Percentiles rank a stretch among this genome's conserved stretches.
These are phyloP conservation scores for Anastatica hierochuntica DNA, from an alignment of 345 rosid species.

Conservation along the genomic window DNA sequence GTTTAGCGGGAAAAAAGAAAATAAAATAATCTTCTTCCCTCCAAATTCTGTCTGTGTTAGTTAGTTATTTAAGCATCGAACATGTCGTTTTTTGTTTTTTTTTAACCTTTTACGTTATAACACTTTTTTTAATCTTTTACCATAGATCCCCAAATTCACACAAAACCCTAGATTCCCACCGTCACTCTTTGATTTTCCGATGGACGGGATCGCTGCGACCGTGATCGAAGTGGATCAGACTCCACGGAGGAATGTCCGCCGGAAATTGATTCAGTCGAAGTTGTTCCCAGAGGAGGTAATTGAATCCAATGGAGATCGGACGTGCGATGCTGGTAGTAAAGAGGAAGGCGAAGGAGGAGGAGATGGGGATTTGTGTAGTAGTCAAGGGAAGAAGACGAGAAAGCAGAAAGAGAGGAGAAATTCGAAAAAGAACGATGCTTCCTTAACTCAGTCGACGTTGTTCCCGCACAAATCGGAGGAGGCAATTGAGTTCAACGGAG, in stretches of 20 bases:
- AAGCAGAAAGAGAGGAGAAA: too few relatives aligned
- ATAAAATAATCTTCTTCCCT: constrained; percentile 25
- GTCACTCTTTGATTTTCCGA: too few relatives aligned
- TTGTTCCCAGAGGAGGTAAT: constrained; percentile 39
- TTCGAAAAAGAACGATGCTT: too few relatives aligned
- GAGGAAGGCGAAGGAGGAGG: constrained; percentile 23
- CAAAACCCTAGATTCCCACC: background rate
- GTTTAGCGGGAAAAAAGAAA: constrained; percentile 13
- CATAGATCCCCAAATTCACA: constrained; percentile 19
- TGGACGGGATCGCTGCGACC: constrained; percentile 10
- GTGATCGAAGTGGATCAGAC: constrained; percentile 18
- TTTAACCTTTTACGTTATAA: too few relatives aligned
- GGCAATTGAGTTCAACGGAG: too few relatives aligned
- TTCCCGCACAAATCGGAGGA: too few relatives aligned
- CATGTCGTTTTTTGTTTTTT: background rate
- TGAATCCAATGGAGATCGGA: constrained; percentile 25
- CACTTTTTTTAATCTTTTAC: too few relatives aligned
- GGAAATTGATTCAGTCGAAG: constrained; percentile 72
- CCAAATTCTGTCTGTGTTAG: background rate
- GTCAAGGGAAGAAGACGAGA: constrained; percentile 53
- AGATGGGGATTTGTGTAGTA: constrained; percentile 34
- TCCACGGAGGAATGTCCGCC: constrained; percentile 37
- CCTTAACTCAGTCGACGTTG: too few relatives aligned
- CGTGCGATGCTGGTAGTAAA: constrained; percentile 11
- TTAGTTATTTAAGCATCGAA: background rate